phyloP scores from a whole-genome alignment of 2,329 filamentous ascomycete genomes.

The Paecilomyces dactylethromorphus region DNA sequence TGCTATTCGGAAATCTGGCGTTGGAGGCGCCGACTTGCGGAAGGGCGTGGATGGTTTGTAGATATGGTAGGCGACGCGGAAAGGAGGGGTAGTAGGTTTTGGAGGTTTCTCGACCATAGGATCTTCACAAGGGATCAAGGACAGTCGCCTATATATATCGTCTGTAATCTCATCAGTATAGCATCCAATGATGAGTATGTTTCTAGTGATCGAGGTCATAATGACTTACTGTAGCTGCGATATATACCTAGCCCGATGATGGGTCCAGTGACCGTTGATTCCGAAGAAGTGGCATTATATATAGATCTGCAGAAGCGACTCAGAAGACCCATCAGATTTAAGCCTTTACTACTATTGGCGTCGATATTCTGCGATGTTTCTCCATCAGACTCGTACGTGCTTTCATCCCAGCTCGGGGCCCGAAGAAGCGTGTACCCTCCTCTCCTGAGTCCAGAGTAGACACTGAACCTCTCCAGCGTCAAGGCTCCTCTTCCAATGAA shows the following conservation, averaged over 20 bases:
- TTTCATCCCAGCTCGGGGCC: conserved; percentile 50
- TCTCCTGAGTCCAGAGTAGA: conserved; percentile 79
- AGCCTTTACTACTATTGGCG: conserved; percentile 7
- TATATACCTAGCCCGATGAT: conserved; percentile 49
- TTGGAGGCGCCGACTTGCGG: conserved; percentile 69
- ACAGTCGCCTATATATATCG: conserved; percentile 69
- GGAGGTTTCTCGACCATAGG: conserved; percentile 35
- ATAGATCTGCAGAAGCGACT: conserved; percentile 28
- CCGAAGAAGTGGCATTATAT: conserved; percentile 17
- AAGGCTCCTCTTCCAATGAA: conserved; percentile 64
- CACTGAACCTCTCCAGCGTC: conserved; percentile 74
- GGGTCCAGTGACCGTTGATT: conserved; percentile 37
- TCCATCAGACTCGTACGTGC: conserved; percentile 11
- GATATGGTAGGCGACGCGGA: conserved; percentile 70
- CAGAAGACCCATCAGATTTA: conserved; percentile 23
- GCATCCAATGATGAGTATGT: not conserved
- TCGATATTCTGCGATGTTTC: conserved; percentile 1
- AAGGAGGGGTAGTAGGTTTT: conserved; percentile 44
- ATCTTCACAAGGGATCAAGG: conserved; percentile 66
- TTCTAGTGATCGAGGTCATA: not conserved
- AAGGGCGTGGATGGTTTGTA: conserved; percentile 70
- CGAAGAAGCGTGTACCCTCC: conserved; percentile 75
- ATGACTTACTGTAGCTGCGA: conserved; percentile 42
- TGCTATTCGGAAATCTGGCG: conserved; percentile 77
- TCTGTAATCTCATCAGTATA: conserved; percentile 40